Percentiles rank a stretch among this genome's conserved stretches.
Evolutionary conservation across 306 rosid species (phyloP).

Genomic region (Pueraria montana): DNA sequence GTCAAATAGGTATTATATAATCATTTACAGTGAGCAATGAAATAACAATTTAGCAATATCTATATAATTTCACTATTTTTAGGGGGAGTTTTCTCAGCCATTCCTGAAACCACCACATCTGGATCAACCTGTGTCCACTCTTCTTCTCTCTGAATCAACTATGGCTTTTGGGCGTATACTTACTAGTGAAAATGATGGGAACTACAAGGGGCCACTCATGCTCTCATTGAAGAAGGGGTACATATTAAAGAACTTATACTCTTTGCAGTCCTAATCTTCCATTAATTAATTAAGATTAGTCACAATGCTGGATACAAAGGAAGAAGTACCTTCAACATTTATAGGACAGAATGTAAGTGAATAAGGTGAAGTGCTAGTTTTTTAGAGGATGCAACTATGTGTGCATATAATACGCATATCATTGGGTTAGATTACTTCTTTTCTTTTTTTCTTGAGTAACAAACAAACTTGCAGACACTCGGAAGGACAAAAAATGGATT

Average conservation of each 20-base stretch:
- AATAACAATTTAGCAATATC: constrained; percentile 18
- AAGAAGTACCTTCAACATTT: constrained; percentile 57
- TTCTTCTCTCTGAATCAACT: constrained; percentile 88
- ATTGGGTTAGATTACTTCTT: constrained; percentile 45
- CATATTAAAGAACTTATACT: constrained; percentile 51
- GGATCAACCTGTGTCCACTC: constrained; percentile 95
- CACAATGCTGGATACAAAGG: constrained; percentile 58
- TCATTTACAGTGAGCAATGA: constrained; percentile 44
- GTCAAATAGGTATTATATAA: constrained; percentile 36
- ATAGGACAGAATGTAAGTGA: constrained; percentile 55
- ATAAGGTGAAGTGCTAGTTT: constrained; percentile 49
- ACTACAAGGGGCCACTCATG: constrained; percentile 95
- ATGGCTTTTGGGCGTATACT: constrained; percentile 97
- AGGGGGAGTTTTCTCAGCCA: constrained; percentile 98
- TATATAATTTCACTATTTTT: constrained; percentile 24
- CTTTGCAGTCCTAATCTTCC: constrained; percentile 48
- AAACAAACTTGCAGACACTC: constrained; percentile 34
- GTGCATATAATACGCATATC: constrained; percentile 24
- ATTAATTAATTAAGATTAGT: constrained; percentile 50
- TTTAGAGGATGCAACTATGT: constrained; percentile 50
- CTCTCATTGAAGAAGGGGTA: constrained; percentile 93
- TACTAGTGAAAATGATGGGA: constrained; percentile 86
- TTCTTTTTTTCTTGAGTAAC: constrained; percentile 39
- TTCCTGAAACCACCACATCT: constrained; percentile 98
- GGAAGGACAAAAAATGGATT: constrained; percentile 30